Percentiles rank a stretch among this genome's conserved stretches.
These are phyloP conservation scores for Spiromyces aspiralis DNA, from an alignment of 371 early-diverging fungal genomes.

Conservation along the genomic window DNA sequence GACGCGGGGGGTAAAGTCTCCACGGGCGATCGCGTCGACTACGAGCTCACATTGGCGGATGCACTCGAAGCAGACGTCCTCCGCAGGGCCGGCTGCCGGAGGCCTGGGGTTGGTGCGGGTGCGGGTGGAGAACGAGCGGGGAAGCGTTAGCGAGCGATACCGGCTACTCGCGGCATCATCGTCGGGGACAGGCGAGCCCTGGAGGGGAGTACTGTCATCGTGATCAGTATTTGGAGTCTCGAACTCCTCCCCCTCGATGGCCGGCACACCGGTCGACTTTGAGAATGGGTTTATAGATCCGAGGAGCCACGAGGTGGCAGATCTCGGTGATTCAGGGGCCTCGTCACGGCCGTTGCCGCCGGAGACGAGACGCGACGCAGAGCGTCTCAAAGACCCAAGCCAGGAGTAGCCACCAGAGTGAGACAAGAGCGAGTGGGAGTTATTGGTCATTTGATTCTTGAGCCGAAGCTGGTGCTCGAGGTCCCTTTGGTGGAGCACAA, in stretches of 20 bases:
- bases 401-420: not conserved
- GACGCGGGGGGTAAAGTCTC: conserved; percentile 20
- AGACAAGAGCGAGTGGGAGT: not conserved
- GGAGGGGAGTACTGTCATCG: too few species aligned
- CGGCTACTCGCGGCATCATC: too few species aligned
- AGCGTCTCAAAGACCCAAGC: not conserved
- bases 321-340: not conserved
- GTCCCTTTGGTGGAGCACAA: not conserved
- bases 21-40: conserved; percentile 16
- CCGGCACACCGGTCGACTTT: not conserved
- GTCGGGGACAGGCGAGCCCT: too few species aligned
- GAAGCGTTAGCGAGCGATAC: too few species aligned
- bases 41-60: conserved; percentile 22
- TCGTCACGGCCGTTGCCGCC: not conserved
- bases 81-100: conserved; percentile 8
- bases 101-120: conserved; percentile 7
- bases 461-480: not conserved
- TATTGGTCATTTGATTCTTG: not conserved
- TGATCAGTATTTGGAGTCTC: too few species aligned
- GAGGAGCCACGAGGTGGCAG: not conserved
- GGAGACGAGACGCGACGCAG: not conserved
- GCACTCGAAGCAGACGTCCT: conserved; percentile 18
- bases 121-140: conserved; percentile 12
- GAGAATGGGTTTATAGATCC: not conserved
- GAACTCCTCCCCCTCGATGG: too few species aligned